Evolutionary conservation across 2,329 filamentous ascomycete genomes (phyloP).

Genomic region (Aspergillus vadensis): DNA sequence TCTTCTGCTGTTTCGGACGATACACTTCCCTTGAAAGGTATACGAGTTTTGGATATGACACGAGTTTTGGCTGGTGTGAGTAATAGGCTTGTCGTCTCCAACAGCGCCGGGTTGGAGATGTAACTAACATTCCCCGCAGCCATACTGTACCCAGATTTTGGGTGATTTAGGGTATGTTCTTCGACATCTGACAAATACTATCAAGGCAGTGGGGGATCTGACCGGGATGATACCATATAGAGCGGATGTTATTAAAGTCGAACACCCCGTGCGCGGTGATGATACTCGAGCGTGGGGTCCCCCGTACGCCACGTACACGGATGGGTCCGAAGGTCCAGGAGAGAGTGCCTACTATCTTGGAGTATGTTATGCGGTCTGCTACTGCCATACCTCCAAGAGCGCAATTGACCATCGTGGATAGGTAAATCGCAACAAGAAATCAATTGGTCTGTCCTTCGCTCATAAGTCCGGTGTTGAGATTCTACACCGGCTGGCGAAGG

Average conservation of each 20-base stretch:
- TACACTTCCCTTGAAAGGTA: constrained; percentile 74
- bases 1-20: constrained; percentile 46
- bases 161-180: constrained; percentile 83
- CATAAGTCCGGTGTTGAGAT: constrained; percentile 81
- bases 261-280: constrained; percentile 87
- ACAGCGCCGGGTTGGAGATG: not conserved
- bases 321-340: constrained; percentile 66
- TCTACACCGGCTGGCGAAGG: constrained; percentile 77
- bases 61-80: constrained; percentile 89
- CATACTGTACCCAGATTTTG: constrained; percentile 95
- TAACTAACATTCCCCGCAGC: constrained; percentile 55
- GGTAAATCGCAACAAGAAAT: constrained; percentile 98
- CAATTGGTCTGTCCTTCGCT: constrained; percentile 86
- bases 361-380: constrained; percentile 53
- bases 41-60: constrained; percentile 93
- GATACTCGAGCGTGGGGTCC: constrained; percentile 97
- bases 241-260: constrained; percentile 95
- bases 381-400: not conserved
- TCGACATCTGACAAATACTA: not conserved
- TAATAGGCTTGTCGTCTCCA: constrained; percentile 20
- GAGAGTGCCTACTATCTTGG: constrained; percentile 94
- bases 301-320: constrained; percentile 79
- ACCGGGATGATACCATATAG: constrained; percentile 48
- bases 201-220: not conserved
- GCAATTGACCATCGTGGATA: constrained; percentile 40